Percentiles rank a stretch among this genome's conserved stretches.
Evolutionary conservation across 2,329 filamentous ascomycete species (phyloP).

Genomic region (Tolypocladium tropicale): DNA sequence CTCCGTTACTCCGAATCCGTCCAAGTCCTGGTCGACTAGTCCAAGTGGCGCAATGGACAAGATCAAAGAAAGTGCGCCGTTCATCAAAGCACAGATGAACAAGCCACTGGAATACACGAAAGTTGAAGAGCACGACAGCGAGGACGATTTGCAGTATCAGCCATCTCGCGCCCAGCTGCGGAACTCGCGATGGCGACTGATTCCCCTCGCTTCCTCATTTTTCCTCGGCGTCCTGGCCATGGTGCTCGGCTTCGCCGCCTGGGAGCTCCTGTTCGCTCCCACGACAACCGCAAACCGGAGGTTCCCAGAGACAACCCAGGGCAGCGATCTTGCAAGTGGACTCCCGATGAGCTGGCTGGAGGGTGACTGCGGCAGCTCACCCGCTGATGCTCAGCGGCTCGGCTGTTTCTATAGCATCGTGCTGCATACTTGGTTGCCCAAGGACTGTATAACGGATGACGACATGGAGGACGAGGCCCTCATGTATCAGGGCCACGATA

Average conservation of each 20-base stretch:
- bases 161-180: not conserved
- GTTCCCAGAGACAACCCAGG: slow-evolving; percentile 4
- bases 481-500: slow-evolving; percentile 9
- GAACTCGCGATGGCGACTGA: not conserved
- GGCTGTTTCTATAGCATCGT: slow-evolving; percentile 11
- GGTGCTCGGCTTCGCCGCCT: not conserved
- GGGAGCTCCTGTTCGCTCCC: not conserved
- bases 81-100: not conserved
- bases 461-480: slow-evolving; percentile 11
- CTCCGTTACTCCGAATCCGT: not conserved
- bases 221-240: not conserved
- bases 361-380: slow-evolving; percentile 12
- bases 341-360: slow-evolving; percentile 7
- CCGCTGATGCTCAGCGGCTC: slow-evolving; percentile 4
- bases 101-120: slow-evolving; percentile 1
- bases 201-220: slow-evolving; percentile 1
- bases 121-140: slow-evolving; percentile 1
- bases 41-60: not conserved
- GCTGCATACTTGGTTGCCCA: slow-evolving; percentile 11
- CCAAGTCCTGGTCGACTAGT: not conserved
- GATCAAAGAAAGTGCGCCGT: not conserved
- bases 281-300: not conserved
- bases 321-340: slow-evolving; percentile 6
- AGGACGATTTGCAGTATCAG: not conserved
- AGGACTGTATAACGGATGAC: slow-evolving; percentile 7